Evolutionary conservation across 306 rosid genomes (phyloP), one percentile per base, ranked within the genome.

Genomic region (Inga laurina): DNA sequence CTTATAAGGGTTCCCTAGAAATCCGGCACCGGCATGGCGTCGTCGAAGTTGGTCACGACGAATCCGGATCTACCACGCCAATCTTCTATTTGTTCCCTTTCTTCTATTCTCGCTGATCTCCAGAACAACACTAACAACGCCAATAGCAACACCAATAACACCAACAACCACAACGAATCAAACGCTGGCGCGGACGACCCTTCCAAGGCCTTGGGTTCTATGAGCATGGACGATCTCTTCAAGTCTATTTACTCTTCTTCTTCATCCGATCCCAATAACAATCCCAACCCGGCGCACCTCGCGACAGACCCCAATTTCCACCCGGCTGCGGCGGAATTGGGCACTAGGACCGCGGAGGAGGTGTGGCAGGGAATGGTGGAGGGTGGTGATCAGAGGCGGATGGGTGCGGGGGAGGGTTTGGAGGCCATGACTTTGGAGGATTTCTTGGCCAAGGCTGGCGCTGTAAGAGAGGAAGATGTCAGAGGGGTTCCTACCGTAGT

Each of bases 1-100:
- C 68, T 74, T 22, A 12, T 22, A 27, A 21, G 35, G 34, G 35
- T 32, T 48, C 44, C 59, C 89, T 85, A 67, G 73, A 85, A 88
- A 57, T 66, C 82, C 83, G 85, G 78, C 77, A 90, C 77, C 84
- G 85, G 78, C 76, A 91, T 90, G 96, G 91, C 93, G 83, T 88
- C 91, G 84, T 81, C 95, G 70, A 91, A 91, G 76, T 80, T 91
- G 85, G 91, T 82, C 43, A 82, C 91, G 69, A 77, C 92, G 80
- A 89, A 86, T 84, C 64, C 97, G 87, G 97, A 92, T 88, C 93
- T 87, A 75, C 93, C 91, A 81, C 93, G 89, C 12, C 87, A 91
- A 75, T 89, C 97, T 3, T 90, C 93, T 82, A 65, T 88, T 56
- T 89, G 92, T 84, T 89, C 97, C 14, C 81, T 88, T 77, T 89